These are phyloP conservation scores for Galerina sulciceps DNA, from an alignment of 768 basidiomycete species.

Conservation along the genomic window DNA sequence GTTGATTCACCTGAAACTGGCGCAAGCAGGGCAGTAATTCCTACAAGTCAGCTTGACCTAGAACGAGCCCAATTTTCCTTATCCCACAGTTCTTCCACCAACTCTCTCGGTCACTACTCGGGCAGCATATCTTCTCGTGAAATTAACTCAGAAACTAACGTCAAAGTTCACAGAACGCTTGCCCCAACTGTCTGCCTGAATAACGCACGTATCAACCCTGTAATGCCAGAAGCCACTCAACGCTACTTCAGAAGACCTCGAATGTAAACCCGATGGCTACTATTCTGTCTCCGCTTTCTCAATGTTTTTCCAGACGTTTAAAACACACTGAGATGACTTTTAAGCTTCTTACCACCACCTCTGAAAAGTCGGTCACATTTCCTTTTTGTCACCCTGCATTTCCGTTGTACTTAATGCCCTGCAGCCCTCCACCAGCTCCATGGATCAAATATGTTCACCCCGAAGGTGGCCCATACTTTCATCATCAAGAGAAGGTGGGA, in stretches of 20 bases:
- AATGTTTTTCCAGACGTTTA: slow-evolving; percentile 1
- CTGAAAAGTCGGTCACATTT: slow-evolving; percentile 10
- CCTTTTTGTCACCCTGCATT: background rate
- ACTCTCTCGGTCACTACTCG: no score
- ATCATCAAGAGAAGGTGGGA: slow-evolving; percentile 46
- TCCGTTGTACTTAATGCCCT: background rate
- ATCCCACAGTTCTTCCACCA: no score
- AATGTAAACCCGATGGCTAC: slow-evolving; percentile 17
- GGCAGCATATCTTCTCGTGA: no score
- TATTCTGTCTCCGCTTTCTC: background rate
- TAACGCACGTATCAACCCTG: slow-evolving; percentile 9
- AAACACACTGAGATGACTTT: background rate
- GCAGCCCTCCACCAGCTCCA: slow-evolving; percentile 29
- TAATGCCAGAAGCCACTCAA: slow-evolving; percentile 22
- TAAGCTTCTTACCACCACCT: slow-evolving; percentile 9
- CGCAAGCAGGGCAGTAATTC: background rate
- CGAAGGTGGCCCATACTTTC: slow-evolving; percentile 66
- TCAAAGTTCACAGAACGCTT: background rate
- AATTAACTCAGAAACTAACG: background rate
- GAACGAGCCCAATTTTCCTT: no score
- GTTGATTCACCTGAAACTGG: background rate
- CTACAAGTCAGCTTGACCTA: no score
- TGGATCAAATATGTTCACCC: slow-evolving; percentile 60
- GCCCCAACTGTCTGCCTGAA: background rate
- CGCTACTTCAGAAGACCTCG: slow-evolving; percentile 24